Base-by-base conservation (phyloP, 345 rosid genomes). In the Rhodamnia argentea region DNA sequence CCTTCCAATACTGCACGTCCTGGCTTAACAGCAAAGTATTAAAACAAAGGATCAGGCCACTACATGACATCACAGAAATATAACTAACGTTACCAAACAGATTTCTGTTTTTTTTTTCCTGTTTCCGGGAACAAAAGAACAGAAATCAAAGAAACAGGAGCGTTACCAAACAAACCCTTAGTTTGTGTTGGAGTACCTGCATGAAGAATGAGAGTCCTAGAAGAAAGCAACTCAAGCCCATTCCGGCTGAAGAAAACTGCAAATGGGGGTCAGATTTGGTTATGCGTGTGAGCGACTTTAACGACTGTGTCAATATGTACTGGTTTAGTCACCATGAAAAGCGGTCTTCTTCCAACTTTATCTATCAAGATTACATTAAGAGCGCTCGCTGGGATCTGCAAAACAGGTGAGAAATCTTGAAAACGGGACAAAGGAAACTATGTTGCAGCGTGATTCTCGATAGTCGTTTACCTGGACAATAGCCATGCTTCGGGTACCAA, bases 401-500 rank as follows among this genome's bases (percentile, higher is more conserved):
- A 40, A 40, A 40, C 42, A 40, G 42, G 42, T 5, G 42, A 40
- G 26, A 20, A 59, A 26, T 5, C 20, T 7, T n/a, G 53, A 62
- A n/a, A 14, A 84, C 26, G 57, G 53, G 40, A 52, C 70, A 85
- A 24, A 60, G 9, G 4, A 6, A 24, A 15, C 10, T 23, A 4
- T 84, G 47, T 32, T 32, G 15, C 6, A 11, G 3, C 42, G 5
- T 5, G 8, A 27, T 4, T 58, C 29, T 58, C 52, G 52, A 26
- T 58, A 6, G 59, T 54, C 55, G 0, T 29, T 26, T 75, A 85
- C 86, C 54, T 85, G 86, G 83, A 75, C 75, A 53, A 85, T 52
- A 82, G 90, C 88, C 27, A 85, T 55, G 22, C 82, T 75, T 50
- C 70, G 53, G 1, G 82, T 86, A 23, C 90, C 90, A 62, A 86